These are phyloP conservation scores for Claviceps citrina DNA, from an alignment of 2,329 filamentous ascomycete species.

Conservation along the genomic window DNA sequence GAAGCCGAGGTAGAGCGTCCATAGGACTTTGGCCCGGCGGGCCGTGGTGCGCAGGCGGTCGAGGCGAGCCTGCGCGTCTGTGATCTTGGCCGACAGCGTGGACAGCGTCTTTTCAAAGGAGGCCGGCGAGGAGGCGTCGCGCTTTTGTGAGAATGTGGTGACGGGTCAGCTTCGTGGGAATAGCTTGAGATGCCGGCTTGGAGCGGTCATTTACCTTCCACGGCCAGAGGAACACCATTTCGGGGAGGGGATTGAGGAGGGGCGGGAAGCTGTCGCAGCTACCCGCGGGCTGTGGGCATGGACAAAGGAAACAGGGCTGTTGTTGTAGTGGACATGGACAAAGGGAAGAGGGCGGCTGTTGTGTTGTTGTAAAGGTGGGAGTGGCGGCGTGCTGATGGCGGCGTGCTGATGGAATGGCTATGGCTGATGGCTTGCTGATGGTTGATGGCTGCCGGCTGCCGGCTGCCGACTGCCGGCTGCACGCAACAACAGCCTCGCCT, in stretches of 20 bases:
- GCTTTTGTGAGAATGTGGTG: too few species aligned
- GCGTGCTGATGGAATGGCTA: too few species aligned
- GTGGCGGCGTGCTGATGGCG: too few species aligned
- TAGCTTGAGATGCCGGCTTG: too few species aligned
- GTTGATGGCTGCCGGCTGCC: too few species aligned
- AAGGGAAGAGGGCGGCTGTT: too few species aligned
- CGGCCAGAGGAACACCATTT: conserved; percentile 12
- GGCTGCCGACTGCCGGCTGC: too few species aligned
- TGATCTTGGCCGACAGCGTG: conserved; percentile 67
- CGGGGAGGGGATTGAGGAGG: not conserved
- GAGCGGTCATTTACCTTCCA: conserved; percentile 8
- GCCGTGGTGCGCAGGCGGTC: conserved; percentile 57
- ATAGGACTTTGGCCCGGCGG: conserved; percentile 67
- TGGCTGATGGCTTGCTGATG: too few species aligned
- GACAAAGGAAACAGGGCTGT: not conserved
- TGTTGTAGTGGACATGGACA: too few species aligned
- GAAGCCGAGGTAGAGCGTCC: conserved; percentile 80
- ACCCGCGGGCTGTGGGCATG: not conserved
- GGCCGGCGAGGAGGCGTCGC: conserved; percentile 66
- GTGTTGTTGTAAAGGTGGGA: too few species aligned
- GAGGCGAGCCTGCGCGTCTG: conserved; percentile 54
- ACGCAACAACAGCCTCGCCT: too few species aligned
- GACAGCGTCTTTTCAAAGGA: conserved; percentile 88
- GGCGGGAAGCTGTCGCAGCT: not conserved
- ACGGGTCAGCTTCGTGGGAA: too few species aligned